A percentile compares a stretch with the other conserved stretches of the same genome.
Conservation (phyloP, 2,329 filamentous ascomycete species). For the Colletotrichum tanaceti region DNA sequence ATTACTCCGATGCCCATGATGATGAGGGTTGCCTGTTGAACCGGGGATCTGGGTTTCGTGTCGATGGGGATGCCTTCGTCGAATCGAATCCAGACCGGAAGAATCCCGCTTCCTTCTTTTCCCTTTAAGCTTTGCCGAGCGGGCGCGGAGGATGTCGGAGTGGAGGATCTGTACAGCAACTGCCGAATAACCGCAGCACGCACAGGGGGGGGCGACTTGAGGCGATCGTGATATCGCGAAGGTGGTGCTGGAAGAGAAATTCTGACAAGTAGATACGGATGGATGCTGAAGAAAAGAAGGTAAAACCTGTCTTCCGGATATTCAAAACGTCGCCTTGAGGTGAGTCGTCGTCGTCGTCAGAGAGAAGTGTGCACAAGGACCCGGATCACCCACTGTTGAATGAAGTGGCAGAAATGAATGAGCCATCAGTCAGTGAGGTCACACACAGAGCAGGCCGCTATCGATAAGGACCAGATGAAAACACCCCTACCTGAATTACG, state of each 20-base stretch:
- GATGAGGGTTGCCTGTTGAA: constrained; percentile 16
- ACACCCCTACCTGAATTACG: background rate
- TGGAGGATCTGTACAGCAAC: constrained; percentile 27
- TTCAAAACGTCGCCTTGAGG: background rate
- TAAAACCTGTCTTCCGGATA: background rate
- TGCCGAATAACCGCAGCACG: constrained; percentile 36
- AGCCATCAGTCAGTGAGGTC: constrained; percentile 34
- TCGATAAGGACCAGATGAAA: constrained; percentile 22
- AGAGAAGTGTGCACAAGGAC: constrained; percentile 15
- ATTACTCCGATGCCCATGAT: constrained; percentile 40
- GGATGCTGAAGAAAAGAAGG: too few relatives aligned
- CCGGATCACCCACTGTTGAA: constrained; percentile 28
- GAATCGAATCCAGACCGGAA: background rate
- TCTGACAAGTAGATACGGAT: background rate
- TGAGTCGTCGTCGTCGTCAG: constrained; percentile 16
- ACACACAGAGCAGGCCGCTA: constrained; percentile 3
- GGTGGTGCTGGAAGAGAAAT: background rate
- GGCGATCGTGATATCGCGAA: constrained; percentile 13
- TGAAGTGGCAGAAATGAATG: constrained; percentile 36
- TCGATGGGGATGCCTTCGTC: background rate
- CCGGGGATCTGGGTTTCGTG: background rate
- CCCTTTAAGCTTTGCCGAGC: constrained; percentile 13
- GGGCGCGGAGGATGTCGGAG: constrained; percentile 36
- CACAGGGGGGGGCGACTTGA: constrained; percentile 4
- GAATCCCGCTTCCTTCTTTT: constrained; percentile 4